Base-by-base conservation (phyloP, 1,284 basidiomycete species). In the Puccinia novopanici region DNA sequence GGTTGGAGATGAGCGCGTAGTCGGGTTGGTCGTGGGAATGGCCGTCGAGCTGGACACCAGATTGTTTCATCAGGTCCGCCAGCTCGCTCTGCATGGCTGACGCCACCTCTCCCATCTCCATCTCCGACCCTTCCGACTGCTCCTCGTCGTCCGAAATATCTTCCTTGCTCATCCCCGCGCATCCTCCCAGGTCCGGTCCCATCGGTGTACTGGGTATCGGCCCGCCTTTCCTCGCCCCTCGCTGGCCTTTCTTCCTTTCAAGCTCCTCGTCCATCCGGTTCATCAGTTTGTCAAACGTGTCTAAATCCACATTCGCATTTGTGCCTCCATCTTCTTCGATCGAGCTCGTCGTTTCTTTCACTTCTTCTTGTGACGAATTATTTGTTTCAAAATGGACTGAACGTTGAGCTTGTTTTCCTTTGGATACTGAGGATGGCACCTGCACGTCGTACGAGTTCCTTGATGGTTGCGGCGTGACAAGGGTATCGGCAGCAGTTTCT, bases 201-300 rank as follows among this genome's bases (percentile, higher is more conserved):
- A 24, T 34, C 6, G 5, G 40, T n/a, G 17, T 10, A 6, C 34
- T n/a, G 30, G 54, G 54, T 27, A 75, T 59, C 48, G 52, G 78
- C 34, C 67, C 75, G 34, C 75, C 65, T 75, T 81, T 78, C 52
- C 72, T 57, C 15, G 57, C 5, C 59, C 30, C 45, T 57, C 45
- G 48, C 55, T 50, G 75, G 34, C 63, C 50, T 34, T 84, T 85
- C 61, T 84, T 85, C 37, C 87, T 88, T 27, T 87, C 87, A 19
- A 97, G 88, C 83, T 95, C 93, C 24, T 88, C 89, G 83, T 98
- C 95, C 92, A 98, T 93, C 1, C 93, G 93, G 84, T 90, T 89
- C 95, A 98, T 98, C 55, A 98, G 92, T 9, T 91, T 90, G 84
- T 98, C 95, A 83, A 98, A 98, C 0, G 93, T 93, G 85, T 94